Conservation (phyloP, 495 filamentous ascomycete genomes). For the Aspergillus sparsus region DNA sequence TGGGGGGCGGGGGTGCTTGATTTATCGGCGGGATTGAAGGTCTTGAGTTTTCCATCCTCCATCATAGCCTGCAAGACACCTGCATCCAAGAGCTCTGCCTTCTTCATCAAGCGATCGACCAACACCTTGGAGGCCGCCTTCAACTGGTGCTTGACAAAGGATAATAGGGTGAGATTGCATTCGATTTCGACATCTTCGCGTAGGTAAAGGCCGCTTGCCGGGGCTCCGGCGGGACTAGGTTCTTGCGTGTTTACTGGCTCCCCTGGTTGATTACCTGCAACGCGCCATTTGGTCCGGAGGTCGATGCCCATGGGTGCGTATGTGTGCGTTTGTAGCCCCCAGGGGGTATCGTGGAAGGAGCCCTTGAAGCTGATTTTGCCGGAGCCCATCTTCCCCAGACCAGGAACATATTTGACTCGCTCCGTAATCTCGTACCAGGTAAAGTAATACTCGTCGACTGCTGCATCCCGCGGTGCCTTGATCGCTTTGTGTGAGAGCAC, state of each 20-base stretch:
- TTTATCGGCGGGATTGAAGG: conserved; percentile 24
- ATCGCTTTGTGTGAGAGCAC: conserved; percentile 68
- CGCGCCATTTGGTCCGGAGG: conserved; percentile 65
- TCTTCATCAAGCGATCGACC: conserved; percentile 64
- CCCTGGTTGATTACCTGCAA: conserved; percentile 62
- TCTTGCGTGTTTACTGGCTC: conserved; percentile 48
- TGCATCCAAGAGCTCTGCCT: conserved; percentile 47
- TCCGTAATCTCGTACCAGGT: conserved; percentile 67
- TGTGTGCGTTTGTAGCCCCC: conserved; percentile 72
- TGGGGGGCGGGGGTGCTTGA: no score
- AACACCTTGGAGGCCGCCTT: conserved; percentile 68
- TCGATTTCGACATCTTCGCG: conserved; percentile 75
- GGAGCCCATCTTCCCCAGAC: conserved; percentile 52
- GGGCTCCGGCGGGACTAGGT: background rate
- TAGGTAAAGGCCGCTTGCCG: conserved; percentile 60
- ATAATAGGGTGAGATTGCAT: conserved; percentile 70
- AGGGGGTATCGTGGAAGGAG: conserved; percentile 68
- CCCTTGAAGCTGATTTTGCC: conserved; percentile 71
- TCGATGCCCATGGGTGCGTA: conserved; percentile 70
- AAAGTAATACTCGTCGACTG: conserved; percentile 65
- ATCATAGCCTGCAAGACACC: conserved; percentile 31
- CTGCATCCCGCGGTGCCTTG: conserved; percentile 60
- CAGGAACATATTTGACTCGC: conserved; percentile 71
- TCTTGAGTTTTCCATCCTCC: conserved; percentile 33
- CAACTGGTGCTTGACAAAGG: conserved; percentile 74